Evolutionary conservation across 768 basidiomycete genomes (phyloP).

Genomic region (Artomyces pyxidatus): DNA sequence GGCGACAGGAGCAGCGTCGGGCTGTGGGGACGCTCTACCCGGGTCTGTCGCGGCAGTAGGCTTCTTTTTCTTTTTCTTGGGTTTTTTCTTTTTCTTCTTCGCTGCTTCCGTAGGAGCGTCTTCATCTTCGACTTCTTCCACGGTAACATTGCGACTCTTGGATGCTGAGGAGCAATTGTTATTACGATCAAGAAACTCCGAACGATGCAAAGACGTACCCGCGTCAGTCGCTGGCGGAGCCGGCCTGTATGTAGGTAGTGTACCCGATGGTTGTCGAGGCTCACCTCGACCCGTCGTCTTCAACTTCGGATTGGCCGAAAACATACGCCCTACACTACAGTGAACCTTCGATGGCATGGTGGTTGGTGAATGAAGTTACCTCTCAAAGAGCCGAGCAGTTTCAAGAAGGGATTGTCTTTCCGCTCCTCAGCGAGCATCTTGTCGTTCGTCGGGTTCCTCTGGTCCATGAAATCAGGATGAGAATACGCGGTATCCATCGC

Average conservation of each 20-base stretch:
- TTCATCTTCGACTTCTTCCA: slow-evolving; percentile 72
- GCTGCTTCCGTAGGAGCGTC: slow-evolving; percentile 34
- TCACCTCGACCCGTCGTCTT: slow-evolving; percentile 25
- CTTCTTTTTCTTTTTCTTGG: slow-evolving; percentile 65
- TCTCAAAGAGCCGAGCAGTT: slow-evolving; percentile 64
- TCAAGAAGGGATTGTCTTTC: slow-evolving; percentile 73
- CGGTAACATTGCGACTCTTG: slow-evolving; percentile 40
- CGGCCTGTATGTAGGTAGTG: background rate
- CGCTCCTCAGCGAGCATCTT: slow-evolving; percentile 38
- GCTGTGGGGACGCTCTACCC: slow-evolving; percentile 15
- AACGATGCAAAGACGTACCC: background rate
- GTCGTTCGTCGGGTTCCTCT: slow-evolving; percentile 30
- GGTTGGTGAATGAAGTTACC: slow-evolving; percentile 31
- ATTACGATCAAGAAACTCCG: background rate
- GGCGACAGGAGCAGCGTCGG: slow-evolving; percentile 12
- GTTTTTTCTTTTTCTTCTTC: slow-evolving; percentile 67
- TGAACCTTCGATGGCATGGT: background rate
- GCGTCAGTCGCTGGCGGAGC: background rate
- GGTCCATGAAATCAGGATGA: slow-evolving; percentile 50
- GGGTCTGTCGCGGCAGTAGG: slow-evolving; percentile 21
- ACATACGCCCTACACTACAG: slow-evolving; percentile 50
- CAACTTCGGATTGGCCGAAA: slow-evolving; percentile 38
- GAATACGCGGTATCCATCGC: slow-evolving; percentile 65
- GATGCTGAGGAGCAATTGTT: background rate
- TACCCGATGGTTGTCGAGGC: slow-evolving; percentile 2